These are phyloP conservation scores for Hemileia vastatrix DNA, from an alignment of 1,284 basidiomycete species.

Conservation along the genomic window DNA sequence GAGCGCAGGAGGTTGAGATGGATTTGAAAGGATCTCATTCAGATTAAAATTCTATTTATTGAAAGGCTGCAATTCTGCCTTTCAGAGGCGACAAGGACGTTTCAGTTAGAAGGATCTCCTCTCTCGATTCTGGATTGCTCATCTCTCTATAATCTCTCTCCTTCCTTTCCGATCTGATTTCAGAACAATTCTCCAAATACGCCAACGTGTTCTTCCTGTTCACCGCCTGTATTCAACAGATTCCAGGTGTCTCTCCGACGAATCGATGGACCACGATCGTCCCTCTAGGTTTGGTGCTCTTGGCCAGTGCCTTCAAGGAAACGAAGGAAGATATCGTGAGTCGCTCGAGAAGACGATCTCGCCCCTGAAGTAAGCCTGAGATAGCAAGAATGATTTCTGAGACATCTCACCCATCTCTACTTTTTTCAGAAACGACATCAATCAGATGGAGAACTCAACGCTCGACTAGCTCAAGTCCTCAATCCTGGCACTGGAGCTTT, in stretches of 20 bases:
- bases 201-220: constrained; percentile 98
- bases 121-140: no score
- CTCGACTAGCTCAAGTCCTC: constrained; percentile 71
- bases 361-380: not conserved
- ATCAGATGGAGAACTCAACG: constrained; percentile 83
- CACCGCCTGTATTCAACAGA: constrained; percentile 94
- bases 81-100: no score
- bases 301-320: constrained; percentile 93
- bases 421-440: constrained; percentile 68
- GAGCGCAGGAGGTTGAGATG: no score
- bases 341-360: not conserved
- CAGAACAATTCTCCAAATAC: constrained; percentile 96
- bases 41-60: no score
- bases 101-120: no score
- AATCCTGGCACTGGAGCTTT: constrained; percentile 57
- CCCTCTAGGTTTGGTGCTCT: constrained; percentile 75
- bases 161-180: not conserved
- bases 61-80: no score
- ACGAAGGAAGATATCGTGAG: constrained; percentile 76
- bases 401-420: not conserved
- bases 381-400: not conserved
- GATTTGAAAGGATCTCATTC: no score
- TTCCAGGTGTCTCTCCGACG: constrained; percentile 92
- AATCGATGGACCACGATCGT: constrained; percentile 92
- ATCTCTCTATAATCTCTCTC: not conserved